Base-by-base conservation (phyloP, 345 rosid species). In the Pistacia vera region DNA sequence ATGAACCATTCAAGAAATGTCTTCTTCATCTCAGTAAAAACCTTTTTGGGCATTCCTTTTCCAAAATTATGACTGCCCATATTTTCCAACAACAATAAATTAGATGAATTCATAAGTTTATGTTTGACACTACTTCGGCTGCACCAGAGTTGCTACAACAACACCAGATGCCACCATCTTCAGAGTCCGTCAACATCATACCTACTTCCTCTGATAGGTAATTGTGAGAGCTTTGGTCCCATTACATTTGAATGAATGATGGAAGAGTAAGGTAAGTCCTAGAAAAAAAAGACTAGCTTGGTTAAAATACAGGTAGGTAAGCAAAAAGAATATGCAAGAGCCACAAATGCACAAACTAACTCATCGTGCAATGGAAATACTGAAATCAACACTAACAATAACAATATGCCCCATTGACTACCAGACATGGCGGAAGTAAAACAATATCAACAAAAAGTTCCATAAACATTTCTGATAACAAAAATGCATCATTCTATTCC, bases 111-210 rank as follows among this genome's bases (percentile, higher is more conserved):
- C 61, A 8, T 48, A 71, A 56, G 61, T 48, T 61, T 4, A 70
- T 48, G 57, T 59, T 69, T 58, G 66, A 66, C 46, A 86, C 97
- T 89, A 92, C 97, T 76, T 89, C 88, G 70, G 80, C 72, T 57
- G 78, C 66, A 72, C 64, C 76, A 65, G 75, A 61, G 57, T 77
- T 83, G 38, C 65, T 64, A 64, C 83, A 49, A 80, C 79, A 36
- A 74, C 74, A 46, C 75, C 85, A 55, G 91, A 85, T 63, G 80
- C 63, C 67, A 88, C 83, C 78, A 68, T 83, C 83, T 65, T 79
- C 74, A 86, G 80, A 67, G 83, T 80, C 59, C 82, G 82, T 91
- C 91, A 63, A 72, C 78, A 65, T 91, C 86, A 72, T 74, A 60
- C 81, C 91, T 77, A 74, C 85, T 54, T 86, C 82, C 71, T 71